Evolutionary conservation across 306 rosid genomes (phyloP), one percentile per base, ranked within the genome.

Genomic region (Prunus kanzakura): DNA sequence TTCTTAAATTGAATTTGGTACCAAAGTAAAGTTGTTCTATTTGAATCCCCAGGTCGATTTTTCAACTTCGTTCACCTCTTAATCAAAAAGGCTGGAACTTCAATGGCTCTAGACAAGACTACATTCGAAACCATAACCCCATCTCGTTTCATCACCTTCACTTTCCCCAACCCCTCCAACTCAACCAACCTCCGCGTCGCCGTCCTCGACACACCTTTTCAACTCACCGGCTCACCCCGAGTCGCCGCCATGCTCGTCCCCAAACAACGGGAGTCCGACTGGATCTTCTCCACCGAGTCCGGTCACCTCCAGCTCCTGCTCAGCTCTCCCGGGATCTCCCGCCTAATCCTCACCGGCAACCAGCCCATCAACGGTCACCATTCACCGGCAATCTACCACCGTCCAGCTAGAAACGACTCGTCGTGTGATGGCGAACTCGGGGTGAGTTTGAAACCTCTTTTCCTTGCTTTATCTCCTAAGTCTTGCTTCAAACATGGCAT

Each of bases 291-390:
- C 67, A 87, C 97, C 4, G 82, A 86, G 65, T 71, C 75, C 27
- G 96, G 97, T 70, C 97, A 90, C 23, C 81, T 86, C 51, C 97
- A 89, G 87, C 95, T 92, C 29, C 96, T 92, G 64, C 82, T 79
- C 73, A 49, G 69, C 68, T 74, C 89, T 18, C 85, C 88, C 19
- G 82, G 71, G 41, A 61, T 90, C 4, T 89, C 91, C 27, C 93
- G 97, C 67, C 86, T 90, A 27, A 88, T 92, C 73, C 84, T 95
- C 45, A 50, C 85, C 25, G 96, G 95, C 30, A 81, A 84, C 76
- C 79, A 75, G 51, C 63, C 83, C 64, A 8, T 30, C 41, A 45
- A 79, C 20, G 63, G 19, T 20, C 76, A 73, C 49, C 35, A 23
- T 57, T 64, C 78, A 0, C 66, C 67, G 1, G 3, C 22, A 5